A percentile compares a stretch with the other conserved stretches of the same genome.
Conservation (phyloP, 1,284 basidiomycete species). For the Apiotrichum veenhuisii region DNA sequence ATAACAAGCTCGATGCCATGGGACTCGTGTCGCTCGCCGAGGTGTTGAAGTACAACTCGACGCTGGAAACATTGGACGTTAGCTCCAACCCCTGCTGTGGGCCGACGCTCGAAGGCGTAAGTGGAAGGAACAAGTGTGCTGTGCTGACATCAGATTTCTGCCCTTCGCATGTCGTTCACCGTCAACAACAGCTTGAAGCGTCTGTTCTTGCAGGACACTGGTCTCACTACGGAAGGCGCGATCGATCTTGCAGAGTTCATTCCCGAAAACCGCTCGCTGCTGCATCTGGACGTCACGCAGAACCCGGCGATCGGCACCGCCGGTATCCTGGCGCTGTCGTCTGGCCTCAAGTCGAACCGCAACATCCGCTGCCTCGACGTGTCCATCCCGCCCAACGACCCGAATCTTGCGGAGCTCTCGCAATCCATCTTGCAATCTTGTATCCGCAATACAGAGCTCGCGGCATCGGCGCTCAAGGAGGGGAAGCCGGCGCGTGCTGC, state of each 20-base stretch:
- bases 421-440: slow-evolving; percentile 60
- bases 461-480: slow-evolving; percentile 36
- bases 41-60: slow-evolving; percentile 93
- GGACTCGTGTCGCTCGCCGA: slow-evolving; percentile 81
- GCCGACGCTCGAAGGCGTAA: slow-evolving; percentile 75
- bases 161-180: slow-evolving; percentile 84
- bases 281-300: slow-evolving; percentile 81
- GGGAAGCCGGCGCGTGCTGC: slow-evolving; percentile 16
- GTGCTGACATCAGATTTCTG: slow-evolving; percentile 62
- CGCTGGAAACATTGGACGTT: slow-evolving; percentile 88
- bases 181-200: slow-evolving; percentile 88
- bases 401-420: slow-evolving; percentile 67
- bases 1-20: slow-evolving; percentile 83
- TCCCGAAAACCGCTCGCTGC: slow-evolving; percentile 77
- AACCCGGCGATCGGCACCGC: slow-evolving; percentile 76
- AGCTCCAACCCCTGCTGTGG: slow-evolving; percentile 91
- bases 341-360: slow-evolving; percentile 75
- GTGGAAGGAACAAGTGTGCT: slow-evolving; percentile 36
- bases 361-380: slow-evolving; percentile 88
- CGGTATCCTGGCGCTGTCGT: slow-evolving; percentile 85
- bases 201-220: slow-evolving; percentile 82
- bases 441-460: slow-evolving; percentile 77
- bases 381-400: slow-evolving; percentile 82
- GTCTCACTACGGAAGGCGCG: slow-evolving; percentile 76
- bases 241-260: slow-evolving; percentile 95